Base-by-base conservation (phyloP, 2,329 filamentous ascomycete species). In the Fusarium sp. region DNA sequence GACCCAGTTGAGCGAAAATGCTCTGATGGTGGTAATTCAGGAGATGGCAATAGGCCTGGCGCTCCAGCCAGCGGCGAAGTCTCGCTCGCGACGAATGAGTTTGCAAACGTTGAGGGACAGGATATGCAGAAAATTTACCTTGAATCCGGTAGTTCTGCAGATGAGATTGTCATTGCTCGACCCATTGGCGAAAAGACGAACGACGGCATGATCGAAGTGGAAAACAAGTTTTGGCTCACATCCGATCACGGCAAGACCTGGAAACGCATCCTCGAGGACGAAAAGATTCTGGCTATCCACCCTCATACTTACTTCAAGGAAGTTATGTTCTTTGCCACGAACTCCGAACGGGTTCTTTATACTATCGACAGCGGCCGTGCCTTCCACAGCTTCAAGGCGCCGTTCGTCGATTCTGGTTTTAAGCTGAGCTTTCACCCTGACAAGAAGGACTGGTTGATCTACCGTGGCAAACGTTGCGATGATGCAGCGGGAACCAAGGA, bases 181-280 rank as follows among this genome's bases (percentile, higher is more conserved):
- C 84, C 85, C 4, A 80, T 81, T 22, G 78, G 78, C 17, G 72
- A 76, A 28, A 61, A 62, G n/a, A 66, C 76, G 7, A 66, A 76
- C 6, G 77, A 77, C 24, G 75, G 73, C 31, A 52, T 28, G 14
- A 67, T 78, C 45, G 71, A 75, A 26, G 71, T 77, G 34, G 84
- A 86, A 84, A 62, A 91, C 84, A 53, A 85, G 62, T 85, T 97
- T 19, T 94, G 86, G 79, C 85, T 97, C 57, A 92, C 93, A 0
- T 88, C 90, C 55, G 90, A 99, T 76, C 95, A 98, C 75, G 96
- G 96, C 75, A 97, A 97, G 81, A 90, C 82, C 3, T 99, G 96
- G 95, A 83, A 89, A 24, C 83, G 77, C 54, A 89, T 90, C 44
- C 85, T 97, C 4, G 84, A 92, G 59, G 88, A 89, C 33, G 89